A percentile compares a stretch with the other conserved stretches of the same genome.
Conservation (phyloP, 2,329 filamentous ascomycete species). For the Fusarium sterilihyphosum region DNA sequence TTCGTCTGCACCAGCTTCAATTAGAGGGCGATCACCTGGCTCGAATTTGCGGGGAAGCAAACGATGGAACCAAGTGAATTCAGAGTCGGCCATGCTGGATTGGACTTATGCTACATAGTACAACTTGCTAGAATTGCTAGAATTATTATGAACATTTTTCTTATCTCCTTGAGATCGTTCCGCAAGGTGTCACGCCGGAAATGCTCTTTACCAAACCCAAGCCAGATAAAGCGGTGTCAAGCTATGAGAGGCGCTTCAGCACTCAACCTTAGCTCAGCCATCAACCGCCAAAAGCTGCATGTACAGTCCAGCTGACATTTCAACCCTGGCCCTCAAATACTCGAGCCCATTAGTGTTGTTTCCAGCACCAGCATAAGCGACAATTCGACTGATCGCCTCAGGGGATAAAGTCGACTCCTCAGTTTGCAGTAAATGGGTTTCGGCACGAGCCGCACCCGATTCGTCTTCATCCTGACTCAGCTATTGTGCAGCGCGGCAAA, state of each 20-base stretch:
- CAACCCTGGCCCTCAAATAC: neutral
- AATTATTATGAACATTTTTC: no score
- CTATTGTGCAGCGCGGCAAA: neutral
- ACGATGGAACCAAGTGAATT: no score
- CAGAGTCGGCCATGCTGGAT: neutral
- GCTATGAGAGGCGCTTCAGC: neutral
- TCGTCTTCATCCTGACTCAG: neutral
- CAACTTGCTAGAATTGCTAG: no score
- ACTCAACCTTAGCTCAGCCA: neutral
- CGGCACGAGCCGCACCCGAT: slow-evolving; percentile 12
- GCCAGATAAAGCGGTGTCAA: neutral
- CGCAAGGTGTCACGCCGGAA: neutral
- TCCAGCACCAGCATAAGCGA: neutral
- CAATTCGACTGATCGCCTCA: neutral
- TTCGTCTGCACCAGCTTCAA: neutral
- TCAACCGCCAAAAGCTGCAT: neutral
- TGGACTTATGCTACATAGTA: no score
- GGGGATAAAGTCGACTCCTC: neutral
- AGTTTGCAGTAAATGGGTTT: neutral
- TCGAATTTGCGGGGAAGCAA: neutral
- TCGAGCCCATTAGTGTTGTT: neutral
- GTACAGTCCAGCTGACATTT: neutral
- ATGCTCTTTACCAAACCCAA: neutral
- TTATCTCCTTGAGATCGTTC: no score
- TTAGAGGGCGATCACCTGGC: neutral